These are phyloP conservation scores for Oxyria digyna DNA, from an alignment of 148 eudicot species.

Conservation along the genomic window DNA sequence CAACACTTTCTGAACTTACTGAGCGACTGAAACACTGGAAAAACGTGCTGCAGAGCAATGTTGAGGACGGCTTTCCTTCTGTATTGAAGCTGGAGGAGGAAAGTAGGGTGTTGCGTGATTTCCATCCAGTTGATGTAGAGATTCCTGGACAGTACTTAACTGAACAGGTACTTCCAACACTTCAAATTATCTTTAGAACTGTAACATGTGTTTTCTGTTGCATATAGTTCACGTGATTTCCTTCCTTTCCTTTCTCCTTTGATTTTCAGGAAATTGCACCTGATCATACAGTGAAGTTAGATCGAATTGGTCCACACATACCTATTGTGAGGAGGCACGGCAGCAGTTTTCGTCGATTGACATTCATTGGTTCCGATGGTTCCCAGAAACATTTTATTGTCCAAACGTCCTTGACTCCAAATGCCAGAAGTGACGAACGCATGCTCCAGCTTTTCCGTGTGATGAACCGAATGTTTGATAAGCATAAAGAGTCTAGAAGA, in stretches of 20 bases:
- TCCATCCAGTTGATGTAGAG: conserved; percentile 95
- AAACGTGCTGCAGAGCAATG: conserved; percentile 91
- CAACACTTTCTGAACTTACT: conserved; percentile 72
- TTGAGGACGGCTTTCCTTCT: conserved; percentile 94
- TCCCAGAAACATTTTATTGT: conserved; percentile 97
- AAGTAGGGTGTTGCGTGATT: conserved; percentile 93
- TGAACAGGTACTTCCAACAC: conserved; percentile 55
- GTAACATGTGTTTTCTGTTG: background rate
- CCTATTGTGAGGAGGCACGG: conserved; percentile 96
- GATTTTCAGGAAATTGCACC: conserved; percentile 76
- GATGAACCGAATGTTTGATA: conserved; percentile 92
- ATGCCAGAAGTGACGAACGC: conserved; percentile 97
- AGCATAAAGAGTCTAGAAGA: conserved; percentile 93
- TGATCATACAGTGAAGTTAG: conserved; percentile 94
- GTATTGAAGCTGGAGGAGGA: conserved; percentile 95
- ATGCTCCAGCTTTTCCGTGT: conserved; percentile 98
- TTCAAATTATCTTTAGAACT: background rate
- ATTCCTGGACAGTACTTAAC: conserved; percentile 95
- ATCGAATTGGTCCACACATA: conserved; percentile 92
- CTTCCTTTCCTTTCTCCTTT: background rate
- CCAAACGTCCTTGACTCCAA: conserved; percentile 86
- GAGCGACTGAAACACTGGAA: conserved; percentile 95
- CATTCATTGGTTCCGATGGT: conserved; percentile 94
- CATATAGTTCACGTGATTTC: background rate
- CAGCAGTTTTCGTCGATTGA: conserved; percentile 90